Percentiles rank a stretch among this genome's conserved stretches.
These are phyloP conservation scores for Verbascum thapsus DNA, from an alignment of 257 asterid genomes.

Conservation along the genomic window DNA sequence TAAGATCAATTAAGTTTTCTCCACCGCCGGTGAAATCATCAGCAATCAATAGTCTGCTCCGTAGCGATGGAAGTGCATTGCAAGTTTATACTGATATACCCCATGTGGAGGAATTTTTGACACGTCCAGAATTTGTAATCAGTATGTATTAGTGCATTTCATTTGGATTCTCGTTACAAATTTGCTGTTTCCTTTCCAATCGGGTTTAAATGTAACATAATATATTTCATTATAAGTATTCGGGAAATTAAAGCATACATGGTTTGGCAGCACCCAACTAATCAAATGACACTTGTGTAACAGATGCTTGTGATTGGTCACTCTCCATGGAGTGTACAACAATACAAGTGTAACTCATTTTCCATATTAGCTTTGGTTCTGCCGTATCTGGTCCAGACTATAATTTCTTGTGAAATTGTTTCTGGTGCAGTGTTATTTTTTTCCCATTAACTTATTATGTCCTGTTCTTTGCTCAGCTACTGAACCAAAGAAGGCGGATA, in stretches of 20 bases:
- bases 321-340: no score
- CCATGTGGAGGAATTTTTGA: slow-evolving; percentile 78
- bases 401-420: slow-evolving; percentile 12
- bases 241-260: neutral
- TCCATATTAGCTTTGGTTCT: no score
- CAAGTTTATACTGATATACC: slow-evolving; percentile 88
- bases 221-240: neutral
- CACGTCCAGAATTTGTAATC: slow-evolving; percentile 77
- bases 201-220: slow-evolving; percentile 11
- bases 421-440: slow-evolving; percentile 21
- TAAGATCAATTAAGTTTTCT: slow-evolving; percentile 46
- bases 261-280: no score
- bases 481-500: slow-evolving; percentile 90
- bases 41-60: slow-evolving; percentile 45
- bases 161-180: slow-evolving; percentile 22
- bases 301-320: no score
- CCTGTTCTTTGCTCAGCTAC: slow-evolving; percentile 55
- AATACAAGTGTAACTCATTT: no score
- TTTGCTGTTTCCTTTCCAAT: slow-evolving; percentile 13
- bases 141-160: slow-evolving; percentile 51
- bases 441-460: slow-evolving; percentile 8
- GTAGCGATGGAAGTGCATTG: slow-evolving; percentile 54
- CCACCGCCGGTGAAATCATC: slow-evolving; percentile 40
- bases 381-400: no score
- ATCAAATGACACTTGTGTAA: no score